Evolutionary conservation across 257 asterid genomes (phyloP), one percentile per base, ranked within the genome.

Genomic region (Penstemon barbatus): DNA sequence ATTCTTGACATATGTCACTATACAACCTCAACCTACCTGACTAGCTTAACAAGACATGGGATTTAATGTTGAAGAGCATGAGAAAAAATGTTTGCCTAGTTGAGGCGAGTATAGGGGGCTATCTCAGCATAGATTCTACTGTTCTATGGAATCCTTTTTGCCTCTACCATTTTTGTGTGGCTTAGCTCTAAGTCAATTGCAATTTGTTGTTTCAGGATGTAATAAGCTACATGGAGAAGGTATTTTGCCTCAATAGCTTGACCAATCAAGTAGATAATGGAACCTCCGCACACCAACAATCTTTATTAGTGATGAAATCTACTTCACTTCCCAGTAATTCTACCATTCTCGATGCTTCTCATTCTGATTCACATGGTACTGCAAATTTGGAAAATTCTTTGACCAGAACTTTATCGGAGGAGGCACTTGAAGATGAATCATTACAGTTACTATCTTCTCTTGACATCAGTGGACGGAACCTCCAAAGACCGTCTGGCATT

Each of bases 171-270:
- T 6, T 40, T 50, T 33, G 46, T 65, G 36, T 33, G 19, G 3
- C 41, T 69, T 61, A 70, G 10, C 62, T 49, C 59, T 43, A 52
- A 54, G 51, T 69, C 41, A 62, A 65, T 71, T 58, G 19, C 76
- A 61, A 45, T 75, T 74, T 58, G 10, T 85, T 75, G 49, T 75
- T 68, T 71, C 89, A 90, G 98, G 97, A 88, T 74, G 96, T 93
- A 81, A 85, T 90, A 69, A 83, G 74, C 84, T 93, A 88, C 73
- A 72, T 88, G 85, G 98, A 93, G 85, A 93, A 86, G 85, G 89
- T 77, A 18, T 90, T 90, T 79, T 74, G 84, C 75, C 78, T 75
- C 79, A 85, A 74, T 75, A 82, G 77, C 80, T 73, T 68, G 71
- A 68, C 74, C 63, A 85, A 65, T 78, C 98, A 88, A 83, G 80